These are phyloP conservation scores for Colletotrichum sp. DNA, from an alignment of 2,329 filamentous ascomycete species.

Conservation along the genomic window DNA sequence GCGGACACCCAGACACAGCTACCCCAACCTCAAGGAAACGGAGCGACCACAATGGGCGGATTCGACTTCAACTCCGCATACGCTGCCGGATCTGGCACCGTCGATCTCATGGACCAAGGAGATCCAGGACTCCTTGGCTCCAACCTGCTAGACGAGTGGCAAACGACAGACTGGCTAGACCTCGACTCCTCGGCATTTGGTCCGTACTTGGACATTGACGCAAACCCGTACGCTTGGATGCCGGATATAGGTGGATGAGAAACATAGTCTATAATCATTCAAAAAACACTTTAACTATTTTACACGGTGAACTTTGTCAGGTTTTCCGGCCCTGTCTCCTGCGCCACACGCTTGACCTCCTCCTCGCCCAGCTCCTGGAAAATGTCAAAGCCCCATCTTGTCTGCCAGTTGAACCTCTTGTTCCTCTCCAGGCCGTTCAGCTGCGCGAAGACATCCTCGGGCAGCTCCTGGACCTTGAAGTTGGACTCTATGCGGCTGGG, in stretches of 20 bases:
- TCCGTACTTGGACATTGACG: slow-evolving; percentile 20
- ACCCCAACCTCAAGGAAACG: neutral
- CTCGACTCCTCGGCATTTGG: slow-evolving; percentile 27
- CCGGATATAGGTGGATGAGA: slow-evolving; percentile 12
- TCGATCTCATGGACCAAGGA: neutral
- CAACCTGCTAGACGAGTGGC: slow-evolving; percentile 28
- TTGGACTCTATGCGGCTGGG: slow-evolving; percentile 72
- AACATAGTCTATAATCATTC: neutral
- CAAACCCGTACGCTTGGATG: slow-evolving; percentile 18
- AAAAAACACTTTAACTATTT: neutral
- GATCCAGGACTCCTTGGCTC: neutral
- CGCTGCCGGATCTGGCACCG: neutral
- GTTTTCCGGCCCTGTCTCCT: slow-evolving; percentile 38
- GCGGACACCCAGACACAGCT: neutral
- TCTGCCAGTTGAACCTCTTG: slow-evolving; percentile 48
- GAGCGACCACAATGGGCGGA: neutral
- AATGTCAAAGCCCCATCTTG: slow-evolving; percentile 48
- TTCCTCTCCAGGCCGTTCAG: slow-evolving; percentile 44
- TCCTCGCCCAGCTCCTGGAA: slow-evolving; percentile 47
- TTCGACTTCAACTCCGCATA: neutral
- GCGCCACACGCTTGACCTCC: slow-evolving; percentile 35
- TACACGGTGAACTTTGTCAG: slow-evolving; percentile 37
- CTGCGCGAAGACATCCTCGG: slow-evolving; percentile 38
- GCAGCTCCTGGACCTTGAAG: slow-evolving; percentile 44
- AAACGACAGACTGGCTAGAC: slow-evolving; percentile 34